A percentile compares a stretch with the other conserved stretches of the same genome.
These are phyloP conservation scores for Rubia tinctorum DNA, from an alignment of 305 asterid genomes.

Conservation along the genomic window DNA sequence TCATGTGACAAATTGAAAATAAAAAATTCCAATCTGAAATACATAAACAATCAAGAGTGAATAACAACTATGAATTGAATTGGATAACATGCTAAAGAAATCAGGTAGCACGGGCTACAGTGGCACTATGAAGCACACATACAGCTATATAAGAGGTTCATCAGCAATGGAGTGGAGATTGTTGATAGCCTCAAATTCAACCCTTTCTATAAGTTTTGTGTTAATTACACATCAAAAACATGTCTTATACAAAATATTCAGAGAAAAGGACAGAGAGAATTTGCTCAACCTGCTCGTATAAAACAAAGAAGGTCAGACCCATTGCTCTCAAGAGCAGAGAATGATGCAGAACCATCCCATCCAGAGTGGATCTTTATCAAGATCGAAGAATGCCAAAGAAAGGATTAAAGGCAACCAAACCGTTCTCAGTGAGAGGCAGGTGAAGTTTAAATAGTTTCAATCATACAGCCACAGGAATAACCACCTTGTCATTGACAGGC, in stretches of 20 bases:
- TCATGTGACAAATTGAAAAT: neutral
- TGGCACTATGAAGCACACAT: neutral
- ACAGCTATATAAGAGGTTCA: neutral
- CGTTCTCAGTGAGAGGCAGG: conserved; percentile 17
- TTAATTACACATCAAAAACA: neutral
- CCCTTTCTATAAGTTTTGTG: neutral
- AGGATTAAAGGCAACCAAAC: neutral
- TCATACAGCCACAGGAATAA: conserved; percentile 50
- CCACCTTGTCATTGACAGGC: conserved; percentile 29
- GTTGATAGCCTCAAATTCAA: neutral
- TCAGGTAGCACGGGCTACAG: neutral
- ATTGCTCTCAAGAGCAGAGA: conserved; percentile 9
- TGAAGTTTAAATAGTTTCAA: conserved; percentile 15
- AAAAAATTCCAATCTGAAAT: neutral
- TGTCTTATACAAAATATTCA: neutral
- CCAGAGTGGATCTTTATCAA: conserved; percentile 2
- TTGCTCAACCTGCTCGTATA: conserved; percentile 9
- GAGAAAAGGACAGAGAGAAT: neutral
- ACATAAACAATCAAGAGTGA: neutral
- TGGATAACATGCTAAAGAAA: neutral
- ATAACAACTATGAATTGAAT: neutral
- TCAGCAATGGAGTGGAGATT: neutral
- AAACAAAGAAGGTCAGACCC: neutral
- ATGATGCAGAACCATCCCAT: neutral
- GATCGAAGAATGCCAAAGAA: conserved; percentile 6